Evolutionary conservation across 164 flowering plant species (phyloP).

Genomic region (Euptelea pleiosperma): DNA sequence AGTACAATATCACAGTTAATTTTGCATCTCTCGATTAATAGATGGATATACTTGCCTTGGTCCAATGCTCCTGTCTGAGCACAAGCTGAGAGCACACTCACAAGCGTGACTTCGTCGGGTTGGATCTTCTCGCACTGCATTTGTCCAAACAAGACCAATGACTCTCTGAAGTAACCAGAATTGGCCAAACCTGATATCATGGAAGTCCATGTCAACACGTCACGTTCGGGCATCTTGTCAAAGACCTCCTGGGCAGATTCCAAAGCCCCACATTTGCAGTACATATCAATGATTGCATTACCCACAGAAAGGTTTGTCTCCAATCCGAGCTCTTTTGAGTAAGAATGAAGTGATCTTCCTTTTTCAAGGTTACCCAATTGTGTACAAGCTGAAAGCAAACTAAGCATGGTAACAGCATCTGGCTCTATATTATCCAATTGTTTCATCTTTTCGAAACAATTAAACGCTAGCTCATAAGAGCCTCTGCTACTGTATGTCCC

Average conservation of each 20-base stretch:
- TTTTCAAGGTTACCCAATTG: constrained; percentile 12
- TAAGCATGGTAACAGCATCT: constrained; percentile 17
- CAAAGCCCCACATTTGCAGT: constrained; percentile 30
- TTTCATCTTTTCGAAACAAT: constrained; percentile 20
- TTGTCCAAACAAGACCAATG: constrained; percentile 23
- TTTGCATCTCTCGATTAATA: constrained; percentile 15
- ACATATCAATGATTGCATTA: constrained; percentile 24
- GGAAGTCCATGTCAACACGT: constrained; percentile 33
- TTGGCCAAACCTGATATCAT: constrained; percentile 28
- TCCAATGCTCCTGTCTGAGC: constrained; percentile 35
- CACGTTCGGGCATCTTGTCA: constrained; percentile 23
- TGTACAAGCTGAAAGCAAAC: constrained; percentile 23
- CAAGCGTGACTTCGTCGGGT: constrained; percentile 31
- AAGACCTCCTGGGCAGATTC: constrained; percentile 21
- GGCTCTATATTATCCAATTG: constrained; percentile 13
- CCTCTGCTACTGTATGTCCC: constrained; percentile 15
- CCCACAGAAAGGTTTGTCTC: constrained; percentile 11
- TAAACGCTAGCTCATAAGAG: constrained; percentile 17
- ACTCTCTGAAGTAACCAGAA: constrained; percentile 25
- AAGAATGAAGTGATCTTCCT: constrained; percentile 22
- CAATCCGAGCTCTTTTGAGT: constrained; percentile 10
- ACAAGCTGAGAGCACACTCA: constrained; percentile 34
- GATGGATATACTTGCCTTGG: constrained; percentile 31
- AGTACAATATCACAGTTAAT: constrained; percentile 32
- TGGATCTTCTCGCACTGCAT: constrained; percentile 22